Evolutionary conservation across 495 filamentous ascomycete genomes (phyloP).

Genomic region (Amorphotheca resinae): DNA sequence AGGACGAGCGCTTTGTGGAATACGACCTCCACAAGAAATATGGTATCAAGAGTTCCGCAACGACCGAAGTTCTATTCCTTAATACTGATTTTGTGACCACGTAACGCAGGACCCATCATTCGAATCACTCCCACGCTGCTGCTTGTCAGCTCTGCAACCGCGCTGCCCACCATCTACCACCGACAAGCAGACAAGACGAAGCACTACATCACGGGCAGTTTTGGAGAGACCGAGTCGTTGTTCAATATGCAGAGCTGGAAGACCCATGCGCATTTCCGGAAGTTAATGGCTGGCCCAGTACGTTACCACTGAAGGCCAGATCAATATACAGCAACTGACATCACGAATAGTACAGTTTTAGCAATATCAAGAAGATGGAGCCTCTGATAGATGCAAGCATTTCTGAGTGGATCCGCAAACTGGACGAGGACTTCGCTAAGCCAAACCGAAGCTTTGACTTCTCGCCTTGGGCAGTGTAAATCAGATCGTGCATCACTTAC

Average conservation of each 20-base stretch:
- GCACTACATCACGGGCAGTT: constrained; percentile 38
- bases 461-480: constrained; percentile 36
- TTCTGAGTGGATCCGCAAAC: constrained; percentile 29
- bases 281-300: constrained; percentile 30
- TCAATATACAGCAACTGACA: too few relatives aligned
- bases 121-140: constrained; percentile 21
- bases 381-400: constrained; percentile 33
- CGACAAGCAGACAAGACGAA: constrained; percentile 42
- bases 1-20: neutral
- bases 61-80: too few relatives aligned
- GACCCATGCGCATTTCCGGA: constrained; percentile 33
- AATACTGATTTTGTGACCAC: neutral
- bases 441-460: constrained; percentile 38
- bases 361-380: constrained; percentile 42
- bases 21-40: neutral
- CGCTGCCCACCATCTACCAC: constrained; percentile 40
- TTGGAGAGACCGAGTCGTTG: constrained; percentile 34
- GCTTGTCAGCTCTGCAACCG: constrained; percentile 21
- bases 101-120: neutral
- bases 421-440: constrained; percentile 31
- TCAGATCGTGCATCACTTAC: too few relatives aligned
- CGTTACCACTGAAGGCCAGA: too few relatives aligned
- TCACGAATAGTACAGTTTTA: constrained; percentile 41
- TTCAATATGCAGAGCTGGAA: constrained; percentile 40
- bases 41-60: neutral